phyloP scores from a whole-genome alignment of 2,329 filamentous ascomycete species.

The Fusarium sp. region DNA sequence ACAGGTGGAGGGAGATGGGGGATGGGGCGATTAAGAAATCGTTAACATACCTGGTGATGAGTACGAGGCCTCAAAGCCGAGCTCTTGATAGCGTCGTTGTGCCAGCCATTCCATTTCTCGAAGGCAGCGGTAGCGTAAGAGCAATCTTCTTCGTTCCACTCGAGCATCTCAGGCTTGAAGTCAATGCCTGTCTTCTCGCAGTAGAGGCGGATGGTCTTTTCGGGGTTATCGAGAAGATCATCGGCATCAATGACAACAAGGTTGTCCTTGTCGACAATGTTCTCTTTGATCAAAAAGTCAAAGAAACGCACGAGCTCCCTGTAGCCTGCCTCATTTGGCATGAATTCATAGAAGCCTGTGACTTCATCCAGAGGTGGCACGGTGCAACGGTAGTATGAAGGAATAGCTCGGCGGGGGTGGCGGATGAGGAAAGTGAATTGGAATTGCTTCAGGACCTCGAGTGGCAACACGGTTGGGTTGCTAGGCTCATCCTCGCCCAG shows the following conservation, averaged over 20 bases:
- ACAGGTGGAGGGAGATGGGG: slow-evolving; percentile 32
- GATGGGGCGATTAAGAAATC: slow-evolving; percentile 29
- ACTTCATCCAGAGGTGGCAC: slow-evolving; percentile 84
- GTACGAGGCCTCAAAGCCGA: slow-evolving; percentile 78
- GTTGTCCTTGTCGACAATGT: slow-evolving; percentile 76
- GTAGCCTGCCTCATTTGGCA: slow-evolving; percentile 90
- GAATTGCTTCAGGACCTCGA: slow-evolving; percentile 79
- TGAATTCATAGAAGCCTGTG: slow-evolving; percentile 89
- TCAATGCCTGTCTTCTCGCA: slow-evolving; percentile 84
- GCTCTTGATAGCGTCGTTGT: slow-evolving; percentile 92
- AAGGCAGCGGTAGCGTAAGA: slow-evolving; percentile 81
- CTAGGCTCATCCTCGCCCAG: slow-evolving; percentile 73
- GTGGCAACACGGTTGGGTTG: slow-evolving; percentile 89
- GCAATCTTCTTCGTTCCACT: slow-evolving; percentile 82
- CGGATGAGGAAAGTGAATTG: slow-evolving; percentile 98
- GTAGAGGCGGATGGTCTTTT: slow-evolving; percentile 79
- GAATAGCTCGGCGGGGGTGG: slow-evolving; percentile 90
- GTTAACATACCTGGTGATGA: slow-evolving; percentile 67
- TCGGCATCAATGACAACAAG: slow-evolving; percentile 95
- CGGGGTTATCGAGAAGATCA: slow-evolving; percentile 88
- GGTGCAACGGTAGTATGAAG: slow-evolving; percentile 94
- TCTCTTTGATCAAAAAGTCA: slow-evolving; percentile 79
- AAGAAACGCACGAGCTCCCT: slow-evolving; percentile 87
- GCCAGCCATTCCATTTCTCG: slow-evolving; percentile 97
- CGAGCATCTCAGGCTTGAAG: slow-evolving; percentile 82